Base-by-base conservation (phyloP, 169 alveolate genomes). In the Eimeria acervulina region DNA sequence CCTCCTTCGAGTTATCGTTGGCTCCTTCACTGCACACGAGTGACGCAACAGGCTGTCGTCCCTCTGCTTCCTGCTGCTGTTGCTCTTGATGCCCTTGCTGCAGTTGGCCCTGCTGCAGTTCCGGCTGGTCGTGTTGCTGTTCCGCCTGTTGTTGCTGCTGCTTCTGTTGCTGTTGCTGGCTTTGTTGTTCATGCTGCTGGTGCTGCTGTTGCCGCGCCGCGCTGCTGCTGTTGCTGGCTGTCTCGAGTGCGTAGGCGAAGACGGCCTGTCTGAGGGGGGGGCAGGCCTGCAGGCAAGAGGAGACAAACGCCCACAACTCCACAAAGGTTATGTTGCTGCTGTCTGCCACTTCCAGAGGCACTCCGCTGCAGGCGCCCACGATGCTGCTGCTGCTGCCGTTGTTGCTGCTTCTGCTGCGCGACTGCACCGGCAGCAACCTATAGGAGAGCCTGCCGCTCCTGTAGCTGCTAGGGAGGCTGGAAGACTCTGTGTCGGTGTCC, bases 311-410 rank as follows among this genome's bases (percentile, higher is more conserved):
- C 92, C 92, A 84, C 61, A 84, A 7, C 59, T 84, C 92, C 0
- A 78, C 47, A 31, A 84, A 84, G 3, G 55, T 40, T 17, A 84
- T 55, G 66, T 84, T 51, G 78, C 76, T 84, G 52, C 70, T 23
- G 80, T 84, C 92, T 6, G 92, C 92, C 1, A 59, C 78, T n/a
- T 84, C 92, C 40, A 84, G 92, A n/a, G 47, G 78, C 76, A 84
- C 76, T n/a, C 80, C 36, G 66, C 59, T 55, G 78, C 92, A 84
- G 40, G 92, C 92, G 15, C 92, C 92, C 52, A 84, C 23, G 66
- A 84, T 84, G 52, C 51, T 80, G 66, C 68, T 52, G 90, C 90
- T 47, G 70, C 40, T 40, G 88, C 23, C 23, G 61, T 33, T 33
- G 66, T 6, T 28, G 38, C 68, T 44, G 44, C 61, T 3, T 6